These are phyloP conservation scores for Tylopilus felleus DNA, from an alignment of 768 basidiomycete genomes.

Conservation along the genomic window DNA sequence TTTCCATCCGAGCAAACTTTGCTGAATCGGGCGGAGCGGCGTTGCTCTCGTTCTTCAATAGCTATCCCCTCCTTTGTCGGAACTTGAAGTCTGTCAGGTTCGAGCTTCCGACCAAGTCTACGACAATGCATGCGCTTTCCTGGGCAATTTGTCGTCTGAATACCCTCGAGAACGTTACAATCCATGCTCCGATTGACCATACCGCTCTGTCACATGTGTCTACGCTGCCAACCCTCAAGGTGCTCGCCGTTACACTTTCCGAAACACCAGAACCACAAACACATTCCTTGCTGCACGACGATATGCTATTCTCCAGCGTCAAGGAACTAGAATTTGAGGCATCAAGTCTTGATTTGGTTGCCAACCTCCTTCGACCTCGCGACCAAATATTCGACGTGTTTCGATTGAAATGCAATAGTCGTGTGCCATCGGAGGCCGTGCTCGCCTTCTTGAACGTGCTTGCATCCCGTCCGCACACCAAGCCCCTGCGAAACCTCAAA, in stretches of 20 bases:
- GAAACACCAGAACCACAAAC: background rate
- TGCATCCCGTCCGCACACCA: background rate
- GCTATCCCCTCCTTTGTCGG: background rate
- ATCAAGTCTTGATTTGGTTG: slow-evolving; percentile 4
- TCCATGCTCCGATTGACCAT: background rate
- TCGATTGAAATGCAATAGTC: background rate
- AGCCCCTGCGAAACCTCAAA: background rate
- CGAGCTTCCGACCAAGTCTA: background rate
- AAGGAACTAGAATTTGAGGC: slow-evolving; percentile 1
- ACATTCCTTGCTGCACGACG: background rate
- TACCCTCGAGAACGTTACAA: background rate
- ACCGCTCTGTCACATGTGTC: slow-evolving; percentile 3
- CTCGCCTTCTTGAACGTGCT: slow-evolving; percentile 3
- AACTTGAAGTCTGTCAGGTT: slow-evolving; percentile 5
- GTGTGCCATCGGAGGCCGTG: background rate
- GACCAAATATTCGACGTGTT: slow-evolving; percentile 8
- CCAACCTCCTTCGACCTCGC: slow-evolving; percentile 5
- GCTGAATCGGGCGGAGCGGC: background rate
- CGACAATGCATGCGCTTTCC: slow-evolving; percentile 2
- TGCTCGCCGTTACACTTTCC: background rate
- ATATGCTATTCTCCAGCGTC: background rate
- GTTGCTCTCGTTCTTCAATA: slow-evolving; percentile 10
- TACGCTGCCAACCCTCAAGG: slow-evolving; percentile 7
- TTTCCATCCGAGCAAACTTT: background rate
- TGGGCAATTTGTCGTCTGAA: slow-evolving; percentile 1